phyloP scores from a whole-genome alignment of 345 rosid species.

The Mallotus nudiflorus region DNA sequence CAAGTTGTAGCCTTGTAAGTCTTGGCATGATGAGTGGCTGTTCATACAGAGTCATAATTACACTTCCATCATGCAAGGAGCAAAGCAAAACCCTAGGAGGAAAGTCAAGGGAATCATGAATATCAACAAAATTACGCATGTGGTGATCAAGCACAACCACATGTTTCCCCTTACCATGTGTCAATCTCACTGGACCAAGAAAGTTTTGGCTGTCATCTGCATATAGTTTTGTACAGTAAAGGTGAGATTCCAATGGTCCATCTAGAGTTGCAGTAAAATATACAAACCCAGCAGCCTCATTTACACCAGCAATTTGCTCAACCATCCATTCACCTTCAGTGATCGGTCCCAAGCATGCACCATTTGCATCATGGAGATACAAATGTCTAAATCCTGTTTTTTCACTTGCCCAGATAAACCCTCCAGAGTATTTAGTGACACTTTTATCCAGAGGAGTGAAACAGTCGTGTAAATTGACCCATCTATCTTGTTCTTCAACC shows the following conservation, averaged over 20 bases:
- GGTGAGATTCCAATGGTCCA: constrained; percentile 74
- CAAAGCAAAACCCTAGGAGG: constrained; percentile 71
- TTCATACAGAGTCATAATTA: constrained; percentile 65
- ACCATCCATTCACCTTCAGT: constrained; percentile 94
- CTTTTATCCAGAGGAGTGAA: constrained; percentile 79
- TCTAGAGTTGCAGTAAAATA: constrained; percentile 87
- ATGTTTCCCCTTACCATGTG: constrained; percentile 86
- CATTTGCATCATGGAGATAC: constrained; percentile 71
- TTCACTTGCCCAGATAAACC: constrained; percentile 97
- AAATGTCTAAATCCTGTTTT: constrained; percentile 86
- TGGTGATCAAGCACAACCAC: constrained; percentile 77
- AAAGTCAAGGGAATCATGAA: constrained; percentile 74
- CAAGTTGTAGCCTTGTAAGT: constrained; percentile 57
- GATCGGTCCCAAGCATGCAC: constrained; percentile 71
- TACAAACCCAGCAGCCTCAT: constrained; percentile 61
- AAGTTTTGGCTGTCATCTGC: constrained; percentile 35
- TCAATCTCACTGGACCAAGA: constrained; percentile 60
- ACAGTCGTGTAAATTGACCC: constrained; percentile 93
- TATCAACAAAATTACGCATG: constrained; percentile 78
- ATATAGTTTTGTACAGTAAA: constrained; percentile 58
- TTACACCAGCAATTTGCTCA: constrained; percentile 83
- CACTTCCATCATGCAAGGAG: constrained; percentile 61
- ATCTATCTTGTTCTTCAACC: constrained; percentile 62
- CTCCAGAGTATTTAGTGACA: constrained; percentile 51
- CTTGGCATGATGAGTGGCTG: constrained; percentile 53